These are phyloP conservation scores for Geranium incanum DNA, from an alignment of 441 rosid species.

Conservation along the genomic window DNA sequence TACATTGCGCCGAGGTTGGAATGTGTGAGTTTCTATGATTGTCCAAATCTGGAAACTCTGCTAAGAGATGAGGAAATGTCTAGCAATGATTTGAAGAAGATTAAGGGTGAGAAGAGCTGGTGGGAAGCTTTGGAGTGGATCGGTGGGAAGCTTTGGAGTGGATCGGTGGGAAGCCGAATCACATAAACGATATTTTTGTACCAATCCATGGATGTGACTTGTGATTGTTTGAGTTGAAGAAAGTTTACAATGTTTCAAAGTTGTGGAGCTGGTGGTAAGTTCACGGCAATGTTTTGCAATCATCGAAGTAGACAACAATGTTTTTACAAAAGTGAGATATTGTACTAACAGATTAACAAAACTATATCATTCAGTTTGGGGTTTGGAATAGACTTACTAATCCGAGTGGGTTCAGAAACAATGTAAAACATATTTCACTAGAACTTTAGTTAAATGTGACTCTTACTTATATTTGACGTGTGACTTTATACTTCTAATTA, in stretches of 20 bases:
- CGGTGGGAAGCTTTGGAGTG: background rate
- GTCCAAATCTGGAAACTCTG: background rate
- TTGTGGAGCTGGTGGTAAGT: no score
- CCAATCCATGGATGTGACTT: background rate
- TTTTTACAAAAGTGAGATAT: no score
- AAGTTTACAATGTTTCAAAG: background rate
- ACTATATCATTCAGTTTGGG: no score
- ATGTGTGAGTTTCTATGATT: background rate
- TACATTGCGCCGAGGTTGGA: background rate
- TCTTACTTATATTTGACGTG: no score
- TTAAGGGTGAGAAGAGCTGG: slow-evolving; percentile 2
- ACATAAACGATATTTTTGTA: background rate
- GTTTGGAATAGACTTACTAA: no score
- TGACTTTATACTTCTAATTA: no score
- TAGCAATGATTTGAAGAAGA: background rate
- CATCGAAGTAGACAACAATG: no score
- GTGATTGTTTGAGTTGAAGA: background rate
- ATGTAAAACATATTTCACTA: no score
- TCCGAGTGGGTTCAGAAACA: no score
- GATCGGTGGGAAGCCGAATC: background rate
- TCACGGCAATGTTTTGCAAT: no score
- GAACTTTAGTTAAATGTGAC: no score
- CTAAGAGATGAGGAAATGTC: background rate
- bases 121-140: background rate
- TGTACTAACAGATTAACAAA: no score